A percentile compares a stretch with the other conserved stretches of the same genome.
These are phyloP conservation scores for Balakata baccata DNA, from an alignment of 345 rosid species.

Conservation along the genomic window DNA sequence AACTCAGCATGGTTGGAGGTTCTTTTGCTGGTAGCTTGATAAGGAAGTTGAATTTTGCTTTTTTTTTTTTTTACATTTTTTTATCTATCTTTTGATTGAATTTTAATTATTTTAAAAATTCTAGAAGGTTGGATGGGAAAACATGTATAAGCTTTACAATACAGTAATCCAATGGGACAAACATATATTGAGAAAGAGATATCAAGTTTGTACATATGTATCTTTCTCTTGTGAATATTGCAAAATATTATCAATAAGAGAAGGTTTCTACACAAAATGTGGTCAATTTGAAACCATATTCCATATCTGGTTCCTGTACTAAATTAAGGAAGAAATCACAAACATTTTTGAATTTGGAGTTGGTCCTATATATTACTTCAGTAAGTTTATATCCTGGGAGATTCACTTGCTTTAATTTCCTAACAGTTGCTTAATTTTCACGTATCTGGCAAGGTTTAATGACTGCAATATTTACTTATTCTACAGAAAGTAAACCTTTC, in stretches of 20 bases:
- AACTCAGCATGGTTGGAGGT: neutral
- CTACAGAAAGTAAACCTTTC: constrained; percentile 64
- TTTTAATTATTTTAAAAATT: neutral
- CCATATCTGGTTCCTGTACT: neutral
- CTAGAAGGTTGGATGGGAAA: neutral
- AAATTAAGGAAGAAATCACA: neutral
- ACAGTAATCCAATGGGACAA: neutral
- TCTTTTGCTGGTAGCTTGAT: neutral
- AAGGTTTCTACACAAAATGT: neutral
- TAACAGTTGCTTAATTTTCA: neutral
- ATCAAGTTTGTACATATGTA: neutral
- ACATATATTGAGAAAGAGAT: neutral
- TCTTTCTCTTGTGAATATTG: neutral
- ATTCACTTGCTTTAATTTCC: neutral
- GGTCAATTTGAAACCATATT: neutral
- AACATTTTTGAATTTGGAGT: neutral
- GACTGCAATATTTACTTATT: constrained; percentile 6
- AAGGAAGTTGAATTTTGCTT: neutral
- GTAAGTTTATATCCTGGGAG: neutral
- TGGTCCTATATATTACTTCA: neutral
- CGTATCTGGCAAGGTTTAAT: constrained; percentile 8
- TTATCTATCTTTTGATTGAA: neutral
- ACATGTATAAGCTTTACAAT: neutral
- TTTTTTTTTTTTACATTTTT: neutral
- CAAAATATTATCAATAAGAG: neutral